Conservation (phyloP, 176 grass and related monocot genomes). For the Elymus sibiricus region DNA sequence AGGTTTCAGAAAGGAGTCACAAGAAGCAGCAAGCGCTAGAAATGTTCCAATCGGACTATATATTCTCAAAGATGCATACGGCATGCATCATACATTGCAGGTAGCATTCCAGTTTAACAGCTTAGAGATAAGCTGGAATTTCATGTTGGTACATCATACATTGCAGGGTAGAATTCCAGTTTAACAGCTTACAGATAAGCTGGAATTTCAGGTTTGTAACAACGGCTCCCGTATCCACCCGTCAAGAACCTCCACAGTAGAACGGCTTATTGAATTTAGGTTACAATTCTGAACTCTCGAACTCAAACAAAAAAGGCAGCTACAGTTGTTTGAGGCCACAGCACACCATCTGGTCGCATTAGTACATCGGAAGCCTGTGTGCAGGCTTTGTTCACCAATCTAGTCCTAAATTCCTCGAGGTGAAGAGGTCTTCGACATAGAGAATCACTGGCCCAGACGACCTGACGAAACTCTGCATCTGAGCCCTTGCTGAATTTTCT, state of each 20-base stretch:
- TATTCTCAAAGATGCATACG: too few species aligned
- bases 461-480: slow-evolving; percentile 76
- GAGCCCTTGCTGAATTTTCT: slow-evolving; percentile 65
- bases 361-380: not conserved
- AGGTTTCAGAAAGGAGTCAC: too few species aligned
- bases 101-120: not conserved
- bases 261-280: not conserved
- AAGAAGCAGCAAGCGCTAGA: too few species aligned
- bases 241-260: slow-evolving; percentile 2
- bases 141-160: not conserved
- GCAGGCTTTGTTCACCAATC: slow-evolving; percentile 65
- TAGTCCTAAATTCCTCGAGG: slow-evolving; percentile 61
- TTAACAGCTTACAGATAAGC: not conserved
- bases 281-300: not conserved
- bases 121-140: too few species aligned
- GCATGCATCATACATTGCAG: not conserved
- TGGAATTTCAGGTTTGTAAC: not conserved
- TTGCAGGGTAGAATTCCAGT: not conserved
- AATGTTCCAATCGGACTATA: not conserved
- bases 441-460: slow-evolving; percentile 62
- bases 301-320: not conserved
- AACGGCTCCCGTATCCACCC: not conserved
- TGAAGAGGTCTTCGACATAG: slow-evolving; percentile 77
- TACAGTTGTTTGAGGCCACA: not conserved
- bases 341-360: not conserved